Evolutionary conservation across 2,329 filamentous ascomycete genomes (phyloP), one percentile per base, ranked within the genome.

Genomic region (Colletotrichum aenigma): DNA sequence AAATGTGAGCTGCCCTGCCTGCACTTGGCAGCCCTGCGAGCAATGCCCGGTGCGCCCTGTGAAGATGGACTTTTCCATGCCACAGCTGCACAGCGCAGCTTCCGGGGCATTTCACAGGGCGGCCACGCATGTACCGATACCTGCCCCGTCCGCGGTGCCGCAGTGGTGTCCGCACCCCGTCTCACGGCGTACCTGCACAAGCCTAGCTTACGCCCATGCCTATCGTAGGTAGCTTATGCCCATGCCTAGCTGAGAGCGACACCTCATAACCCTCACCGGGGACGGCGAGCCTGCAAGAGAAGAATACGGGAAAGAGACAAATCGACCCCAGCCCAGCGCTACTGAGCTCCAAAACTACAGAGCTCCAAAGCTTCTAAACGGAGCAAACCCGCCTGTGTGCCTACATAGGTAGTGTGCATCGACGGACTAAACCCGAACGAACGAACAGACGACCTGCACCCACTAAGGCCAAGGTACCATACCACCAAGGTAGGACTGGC

Each of bases 161-260:
- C 38, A 62, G 30, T 24, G 56, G 69, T 55, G 48, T 21, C 62
- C 58, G 48, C 32, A 66, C 32, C 32, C 43, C 38, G 70, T 26
- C 34, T 32, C n/a, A 18, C 26, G 58, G 66, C 52, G 65, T 76
- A 74, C 70, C 74, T 76, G 66, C 71, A 66, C 71, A 64, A 70
- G 71, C 61, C 71, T 56, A 34, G 67, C n/a, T 34, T 21, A 38
- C 26, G 38, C 36, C 28, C 64, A 30, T 52, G 64, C n/a, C 38
- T 52, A 52, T 36, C 36, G 28, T 16, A 66, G 64, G 34, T 56
- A 34, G 67, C n/a, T 34, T 21, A 36, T 28, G 38, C 36, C 28
- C 64, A 30, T 52, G 64, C 21, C 38, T 52, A 38, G 32, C 21
- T 9, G 18, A 55, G 32, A 52, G 64, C 32, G 24, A 66, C 34